Evolutionary conservation across 1,284 basidiomycete genomes (phyloP).

Genomic region (Anthracocystis panici-leucophaei): DNA sequence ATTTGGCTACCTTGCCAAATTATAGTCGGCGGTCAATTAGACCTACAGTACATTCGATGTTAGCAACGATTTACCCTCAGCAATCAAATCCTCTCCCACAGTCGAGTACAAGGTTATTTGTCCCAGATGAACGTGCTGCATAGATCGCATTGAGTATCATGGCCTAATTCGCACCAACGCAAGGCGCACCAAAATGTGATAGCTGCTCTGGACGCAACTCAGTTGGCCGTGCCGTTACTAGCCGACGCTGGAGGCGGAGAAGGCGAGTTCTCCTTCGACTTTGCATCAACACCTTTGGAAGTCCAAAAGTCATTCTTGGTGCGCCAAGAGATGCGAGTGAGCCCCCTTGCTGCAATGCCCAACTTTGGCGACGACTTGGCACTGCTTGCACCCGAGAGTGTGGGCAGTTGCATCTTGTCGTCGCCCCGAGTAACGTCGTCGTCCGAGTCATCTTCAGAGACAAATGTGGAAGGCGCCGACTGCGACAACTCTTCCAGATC

Average conservation of each 20-base stretch:
- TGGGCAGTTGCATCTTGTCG: conserved; percentile 32
- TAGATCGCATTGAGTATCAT: neutral
- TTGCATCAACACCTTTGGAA: conserved; percentile 32
- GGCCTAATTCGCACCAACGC: neutral
- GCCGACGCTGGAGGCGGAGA: conserved; percentile 28
- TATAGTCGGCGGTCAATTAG: too few relatives aligned
- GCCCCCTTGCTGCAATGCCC: conserved; percentile 10
- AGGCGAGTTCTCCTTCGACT: conserved; percentile 14
- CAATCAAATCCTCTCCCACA: too few relatives aligned
- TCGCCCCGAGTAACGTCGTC: conserved; percentile 29
- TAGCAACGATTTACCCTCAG: too few relatives aligned
- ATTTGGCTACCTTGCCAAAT: too few relatives aligned
- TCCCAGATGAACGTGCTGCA: neutral
- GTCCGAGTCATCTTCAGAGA: conserved; percentile 42
- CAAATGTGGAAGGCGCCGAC: conserved; percentile 45
- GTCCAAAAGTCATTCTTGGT: conserved; percentile 52
- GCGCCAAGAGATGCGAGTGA: conserved; percentile 41
- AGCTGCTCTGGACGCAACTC: neutral
- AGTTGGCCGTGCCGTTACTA: conserved; percentile 1
- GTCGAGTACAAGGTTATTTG: too few relatives aligned
- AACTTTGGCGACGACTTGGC: conserved; percentile 28
- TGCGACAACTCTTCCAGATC: conserved; percentile 49
- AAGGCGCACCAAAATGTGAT: neutral
- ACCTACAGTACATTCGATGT: too few relatives aligned
- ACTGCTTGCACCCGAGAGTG: conserved; percentile 25